These are phyloP conservation scores for Paraconiothyrium sp. DNA, from an alignment of 2,329 filamentous ascomycete species.

Conservation along the genomic window DNA sequence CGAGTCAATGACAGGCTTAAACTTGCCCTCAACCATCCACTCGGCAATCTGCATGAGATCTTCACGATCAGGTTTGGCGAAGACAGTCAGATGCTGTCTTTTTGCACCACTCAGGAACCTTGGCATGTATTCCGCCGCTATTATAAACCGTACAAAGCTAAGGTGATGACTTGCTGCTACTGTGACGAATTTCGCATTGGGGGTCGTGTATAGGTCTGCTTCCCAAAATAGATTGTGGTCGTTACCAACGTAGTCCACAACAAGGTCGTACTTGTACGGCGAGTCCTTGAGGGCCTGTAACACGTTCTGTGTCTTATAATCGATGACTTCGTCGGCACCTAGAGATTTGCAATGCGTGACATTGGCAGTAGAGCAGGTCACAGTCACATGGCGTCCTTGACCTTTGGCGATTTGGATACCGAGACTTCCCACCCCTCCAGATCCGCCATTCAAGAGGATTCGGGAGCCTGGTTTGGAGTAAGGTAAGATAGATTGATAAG, in stretches of 20 bases:
- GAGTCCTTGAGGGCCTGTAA: conserved; percentile 56
- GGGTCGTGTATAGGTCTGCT: conserved; percentile 17
- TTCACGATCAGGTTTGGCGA: conserved; percentile 36
- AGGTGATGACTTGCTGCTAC: conserved; percentile 37
- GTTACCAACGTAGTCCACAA: conserved; percentile 57
- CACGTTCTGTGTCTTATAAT: conserved; percentile 63
- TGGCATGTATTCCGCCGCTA: conserved; percentile 31
- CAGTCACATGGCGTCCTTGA: conserved; percentile 64
- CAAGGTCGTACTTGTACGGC: conserved; percentile 59
- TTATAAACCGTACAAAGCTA: conserved; percentile 55
- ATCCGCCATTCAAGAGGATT: conserved; percentile 70
- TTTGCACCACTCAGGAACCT: conserved; percentile 20
- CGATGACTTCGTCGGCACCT: conserved; percentile 69
- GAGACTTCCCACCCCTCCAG: conserved; percentile 66
- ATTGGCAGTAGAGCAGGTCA: conserved; percentile 65
- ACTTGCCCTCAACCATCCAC: conserved; percentile 65
- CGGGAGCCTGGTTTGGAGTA: conserved; percentile 50
- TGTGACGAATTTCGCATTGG: conserved; percentile 22
- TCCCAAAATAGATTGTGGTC: conserved; percentile 20
- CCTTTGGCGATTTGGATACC: conserved; percentile 69
- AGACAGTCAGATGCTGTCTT: conserved; percentile 20
- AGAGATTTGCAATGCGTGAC: conserved; percentile 62
- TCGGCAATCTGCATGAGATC: conserved; percentile 61
- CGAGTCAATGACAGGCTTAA: conserved; percentile 65
- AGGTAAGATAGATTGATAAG: conserved; percentile 42